Percentiles rank a stretch among this genome's conserved stretches.
Conservation (phyloP, 768 basidiomycete species). For the Clathrus columnatus region DNA sequence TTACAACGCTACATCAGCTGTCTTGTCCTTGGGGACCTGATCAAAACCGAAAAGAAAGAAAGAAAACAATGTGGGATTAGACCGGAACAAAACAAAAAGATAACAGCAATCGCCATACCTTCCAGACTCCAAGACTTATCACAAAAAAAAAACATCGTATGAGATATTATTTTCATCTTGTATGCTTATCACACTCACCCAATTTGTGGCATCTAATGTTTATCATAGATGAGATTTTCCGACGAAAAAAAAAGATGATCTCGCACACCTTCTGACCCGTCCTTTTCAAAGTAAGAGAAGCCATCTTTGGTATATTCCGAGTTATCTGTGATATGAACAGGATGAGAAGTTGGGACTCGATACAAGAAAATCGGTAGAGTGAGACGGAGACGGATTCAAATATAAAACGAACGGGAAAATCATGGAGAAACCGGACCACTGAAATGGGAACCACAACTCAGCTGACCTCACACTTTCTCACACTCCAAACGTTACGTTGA, state of each 20-base stretch:
- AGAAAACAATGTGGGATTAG: no score
- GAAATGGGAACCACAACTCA: no score
- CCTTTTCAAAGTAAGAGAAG: slow-evolving; percentile 45
- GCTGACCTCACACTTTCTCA: no score
- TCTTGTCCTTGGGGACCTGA: slow-evolving; percentile 8
- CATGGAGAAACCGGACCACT: no score
- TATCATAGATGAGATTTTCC: background rate
- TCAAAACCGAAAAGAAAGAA: background rate
- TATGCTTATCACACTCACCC: slow-evolving; percentile 37
- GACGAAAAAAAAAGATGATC: slow-evolving; percentile 1
- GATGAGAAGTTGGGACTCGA: no score
- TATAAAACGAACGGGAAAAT: no score
- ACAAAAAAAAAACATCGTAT: background rate
- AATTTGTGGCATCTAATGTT: slow-evolving; percentile 57
- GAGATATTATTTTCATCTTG: slow-evolving; percentile 9
- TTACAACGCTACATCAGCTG: slow-evolving; percentile 10
- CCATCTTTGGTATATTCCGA: slow-evolving; percentile 27
- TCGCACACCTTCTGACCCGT: slow-evolving; percentile 47
- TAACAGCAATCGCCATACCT: slow-evolving; percentile 29
- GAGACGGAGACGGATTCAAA: no score
- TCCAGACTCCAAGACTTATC: slow-evolving; percentile 61
- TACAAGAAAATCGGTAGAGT: no score
- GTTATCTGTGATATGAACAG: no score
- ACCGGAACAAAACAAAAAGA: background rate
- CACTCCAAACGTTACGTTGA: no score